Evolutionary conservation across 768 basidiomycete genomes (phyloP).

Genomic region (Lentinula sp.): DNA sequence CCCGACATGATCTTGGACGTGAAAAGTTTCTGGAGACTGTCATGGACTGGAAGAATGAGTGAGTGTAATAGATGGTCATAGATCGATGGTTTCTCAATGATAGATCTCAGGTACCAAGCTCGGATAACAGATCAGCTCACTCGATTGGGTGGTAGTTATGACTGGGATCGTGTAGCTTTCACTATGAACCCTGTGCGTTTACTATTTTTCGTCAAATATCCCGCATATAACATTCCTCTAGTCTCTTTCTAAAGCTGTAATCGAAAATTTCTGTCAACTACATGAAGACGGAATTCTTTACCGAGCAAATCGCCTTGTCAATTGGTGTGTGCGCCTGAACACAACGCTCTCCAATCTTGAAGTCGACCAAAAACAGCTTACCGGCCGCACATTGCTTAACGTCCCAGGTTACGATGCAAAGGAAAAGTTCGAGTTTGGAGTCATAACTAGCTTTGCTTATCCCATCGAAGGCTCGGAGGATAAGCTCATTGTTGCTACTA

Average conservation of each 20-base stretch:
- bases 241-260: constrained; percentile 79
- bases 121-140: constrained; percentile 87
- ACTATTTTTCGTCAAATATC: not conserved
- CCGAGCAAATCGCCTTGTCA: constrained; percentile 93
- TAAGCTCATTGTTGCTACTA: constrained; percentile 89
- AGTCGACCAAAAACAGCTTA: constrained; percentile 91
- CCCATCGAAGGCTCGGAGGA: constrained; percentile 86
- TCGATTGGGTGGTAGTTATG: constrained; percentile 87
- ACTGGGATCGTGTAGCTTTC: constrained; percentile 93
- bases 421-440: constrained; percentile 96
- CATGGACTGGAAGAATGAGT: constrained; percentile 98
- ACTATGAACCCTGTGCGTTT: constrained; percentile 82
- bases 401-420: constrained; percentile 96
- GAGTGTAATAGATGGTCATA: constrained; percentile 21
- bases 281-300: constrained; percentile 92
- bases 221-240: constrained; percentile 18
- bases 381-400: constrained; percentile 76
- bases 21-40: constrained; percentile 88
- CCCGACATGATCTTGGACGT: constrained; percentile 91
- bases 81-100: not conserved
- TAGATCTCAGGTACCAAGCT: constrained; percentile 68
- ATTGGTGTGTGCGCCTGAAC: constrained; percentile 96
- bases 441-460: constrained; percentile 95
- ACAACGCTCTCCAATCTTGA: constrained; percentile 98
- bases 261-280: constrained; percentile 85